Conservation (phyloP, 2,329 filamentous ascomycete genomes). For the Phoma herbarum region DNA sequence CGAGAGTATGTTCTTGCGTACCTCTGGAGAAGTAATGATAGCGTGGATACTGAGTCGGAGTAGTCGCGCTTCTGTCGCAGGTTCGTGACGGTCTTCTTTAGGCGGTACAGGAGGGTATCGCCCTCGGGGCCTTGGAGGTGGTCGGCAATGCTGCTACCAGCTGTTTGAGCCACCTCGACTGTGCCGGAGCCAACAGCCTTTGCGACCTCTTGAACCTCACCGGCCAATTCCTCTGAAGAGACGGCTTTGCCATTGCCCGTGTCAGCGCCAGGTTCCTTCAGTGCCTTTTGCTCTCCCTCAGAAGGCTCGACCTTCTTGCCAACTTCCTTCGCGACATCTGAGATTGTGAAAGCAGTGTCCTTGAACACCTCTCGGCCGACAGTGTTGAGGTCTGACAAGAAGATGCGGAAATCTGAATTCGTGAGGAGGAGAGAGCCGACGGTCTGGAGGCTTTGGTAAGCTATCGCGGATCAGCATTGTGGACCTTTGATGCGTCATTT, state of each 20-base stretch:
- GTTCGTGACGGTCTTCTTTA: slow-evolving; percentile 78
- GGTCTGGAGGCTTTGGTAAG: slow-evolving; percentile 83
- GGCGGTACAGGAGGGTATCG: slow-evolving; percentile 74
- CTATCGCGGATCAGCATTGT: slow-evolving; percentile 54
- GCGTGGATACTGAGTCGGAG: slow-evolving; percentile 81
- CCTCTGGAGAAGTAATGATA: slow-evolving; percentile 77
- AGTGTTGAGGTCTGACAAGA: slow-evolving; percentile 80
- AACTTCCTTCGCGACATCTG: slow-evolving; percentile 76
- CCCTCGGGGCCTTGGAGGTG: slow-evolving; percentile 77
- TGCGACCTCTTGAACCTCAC: slow-evolving; percentile 55
- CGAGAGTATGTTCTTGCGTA: slow-evolving; percentile 82
- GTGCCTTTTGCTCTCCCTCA: slow-evolving; percentile 63
- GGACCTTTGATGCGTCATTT: neutral
- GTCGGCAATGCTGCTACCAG: slow-evolving; percentile 74
- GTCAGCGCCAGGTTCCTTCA: slow-evolving; percentile 63
- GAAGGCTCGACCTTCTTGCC: slow-evolving; percentile 78
- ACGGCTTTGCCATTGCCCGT: slow-evolving; percentile 58
- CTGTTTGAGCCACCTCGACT: slow-evolving; percentile 62
- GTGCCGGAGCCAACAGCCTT: slow-evolving; percentile 58
- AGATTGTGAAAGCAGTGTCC: slow-evolving; percentile 83
- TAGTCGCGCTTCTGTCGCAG: slow-evolving; percentile 83
- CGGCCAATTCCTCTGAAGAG: slow-evolving; percentile 68
- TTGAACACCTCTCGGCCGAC: slow-evolving; percentile 85
- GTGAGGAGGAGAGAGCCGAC: slow-evolving; percentile 85
- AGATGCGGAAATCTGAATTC: slow-evolving; percentile 88